These are phyloP conservation scores for Smittium culicis DNA, from an alignment of 371 early-diverging fungal species.

Conservation along the genomic window DNA sequence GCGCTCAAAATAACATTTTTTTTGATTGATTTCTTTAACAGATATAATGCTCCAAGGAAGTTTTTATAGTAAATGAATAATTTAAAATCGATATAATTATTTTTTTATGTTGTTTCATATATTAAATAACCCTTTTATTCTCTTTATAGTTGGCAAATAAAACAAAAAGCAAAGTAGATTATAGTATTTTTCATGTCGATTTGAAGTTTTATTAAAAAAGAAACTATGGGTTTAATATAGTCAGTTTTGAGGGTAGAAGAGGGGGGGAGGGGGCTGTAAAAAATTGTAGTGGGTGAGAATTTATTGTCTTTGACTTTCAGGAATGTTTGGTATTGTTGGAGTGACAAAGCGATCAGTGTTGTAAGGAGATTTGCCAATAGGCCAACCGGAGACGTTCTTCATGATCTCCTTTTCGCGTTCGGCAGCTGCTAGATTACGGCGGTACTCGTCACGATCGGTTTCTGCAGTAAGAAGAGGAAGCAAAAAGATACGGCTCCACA, in stretches of 20 bases:
- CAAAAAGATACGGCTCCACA: slow-evolving; percentile 82
- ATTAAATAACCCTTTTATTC: not conserved
- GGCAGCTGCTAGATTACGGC: slow-evolving; percentile 60
- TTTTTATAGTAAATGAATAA: too few species aligned
- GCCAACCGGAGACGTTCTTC: slow-evolving; percentile 74
- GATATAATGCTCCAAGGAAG: too few species aligned
- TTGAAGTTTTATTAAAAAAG: not conserved
- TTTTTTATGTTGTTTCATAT: too few species aligned
- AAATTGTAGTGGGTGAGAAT: too few species aligned
- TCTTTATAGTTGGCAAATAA: not conserved
- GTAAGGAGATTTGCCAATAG: slow-evolving; percentile 68
- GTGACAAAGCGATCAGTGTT: slow-evolving; percentile 62
- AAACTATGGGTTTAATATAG: not conserved
- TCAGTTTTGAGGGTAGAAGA: not conserved
- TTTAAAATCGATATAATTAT: too few species aligned
- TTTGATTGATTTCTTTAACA: too few species aligned
- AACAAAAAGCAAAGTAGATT: not conserved
- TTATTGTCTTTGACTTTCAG: slow-evolving; percentile 17
- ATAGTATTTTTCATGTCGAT: too few species aligned
- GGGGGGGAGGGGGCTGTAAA: not conserved
- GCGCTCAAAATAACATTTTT: too few species aligned
- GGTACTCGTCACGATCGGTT: slow-evolving; percentile 78
- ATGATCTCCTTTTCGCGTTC: slow-evolving; percentile 73
- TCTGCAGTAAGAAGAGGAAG: slow-evolving; percentile 86
- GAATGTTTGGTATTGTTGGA: slow-evolving; percentile 39